A percentile compares a stretch with the other conserved stretches of the same genome.
phyloP scores from a whole-genome alignment of 2,329 filamentous ascomycete species.

The Monilinia laxa region DNA sequence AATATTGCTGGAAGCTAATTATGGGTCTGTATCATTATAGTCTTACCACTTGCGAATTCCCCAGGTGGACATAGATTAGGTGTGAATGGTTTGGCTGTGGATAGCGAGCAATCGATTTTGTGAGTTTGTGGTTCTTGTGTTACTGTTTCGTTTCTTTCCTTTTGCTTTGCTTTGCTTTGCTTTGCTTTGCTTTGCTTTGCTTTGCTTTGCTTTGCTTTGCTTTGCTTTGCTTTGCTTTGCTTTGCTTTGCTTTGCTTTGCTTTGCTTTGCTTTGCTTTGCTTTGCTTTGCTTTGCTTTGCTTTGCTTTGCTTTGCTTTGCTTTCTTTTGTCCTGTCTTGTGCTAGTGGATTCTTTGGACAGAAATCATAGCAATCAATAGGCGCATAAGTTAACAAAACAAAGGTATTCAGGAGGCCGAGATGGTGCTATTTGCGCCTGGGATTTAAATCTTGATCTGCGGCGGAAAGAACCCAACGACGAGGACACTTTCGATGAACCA shows the following conservation, averaged over 20 bases:
- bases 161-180: too few species aligned
- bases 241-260: too few species aligned
- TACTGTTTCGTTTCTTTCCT: neutral
- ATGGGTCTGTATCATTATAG: slow-evolving; percentile 42
- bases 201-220: too few species aligned
- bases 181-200: too few species aligned
- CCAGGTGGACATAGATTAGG: slow-evolving; percentile 87
- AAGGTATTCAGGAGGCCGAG: slow-evolving; percentile 93
- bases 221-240: too few species aligned
- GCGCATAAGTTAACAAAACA: slow-evolving; percentile 25
- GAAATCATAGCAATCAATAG: neutral
- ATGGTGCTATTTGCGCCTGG: slow-evolving; percentile 96
- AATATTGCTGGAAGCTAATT: slow-evolving; percentile 14
- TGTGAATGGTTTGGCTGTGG: slow-evolving; percentile 90
- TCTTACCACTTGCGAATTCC: slow-evolving; percentile 70
- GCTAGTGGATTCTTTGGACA: slow-evolving; percentile 7
- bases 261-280: too few species aligned
- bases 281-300: too few species aligned
- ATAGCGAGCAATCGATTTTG: slow-evolving; percentile 80
- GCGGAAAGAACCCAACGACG: slow-evolving; percentile 24
- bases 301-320: too few species aligned
- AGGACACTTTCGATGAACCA: slow-evolving; percentile 40
- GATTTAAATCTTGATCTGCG: slow-evolving; percentile 73
- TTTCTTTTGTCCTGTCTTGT: slow-evolving; percentile 17
- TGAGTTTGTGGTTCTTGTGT: slow-evolving; percentile 44